Conservation (phyloP, 2,329 filamentous ascomycete species). For the Fonsecaea erecta region DNA sequence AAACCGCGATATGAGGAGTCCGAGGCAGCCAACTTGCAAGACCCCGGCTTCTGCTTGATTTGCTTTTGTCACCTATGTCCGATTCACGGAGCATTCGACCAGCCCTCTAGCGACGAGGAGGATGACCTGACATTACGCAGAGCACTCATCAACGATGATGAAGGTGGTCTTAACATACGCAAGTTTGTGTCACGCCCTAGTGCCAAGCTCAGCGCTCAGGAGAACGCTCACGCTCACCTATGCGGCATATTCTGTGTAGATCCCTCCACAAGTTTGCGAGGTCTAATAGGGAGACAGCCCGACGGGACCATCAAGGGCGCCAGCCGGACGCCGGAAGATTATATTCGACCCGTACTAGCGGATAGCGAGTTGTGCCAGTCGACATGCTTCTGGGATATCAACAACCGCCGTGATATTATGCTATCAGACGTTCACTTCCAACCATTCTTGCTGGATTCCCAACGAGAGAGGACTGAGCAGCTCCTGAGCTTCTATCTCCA, state of each 20-base stretch:
- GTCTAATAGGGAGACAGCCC: slow-evolving; percentile 21
- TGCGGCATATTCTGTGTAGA: slow-evolving; percentile 38
- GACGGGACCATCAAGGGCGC: slow-evolving; percentile 18
- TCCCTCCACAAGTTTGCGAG: slow-evolving; percentile 15
- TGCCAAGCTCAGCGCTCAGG: neutral
- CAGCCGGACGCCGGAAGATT: neutral
- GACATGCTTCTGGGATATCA: slow-evolving; percentile 34
- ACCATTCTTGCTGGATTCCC: slow-evolving; percentile 22
- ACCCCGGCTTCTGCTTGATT: slow-evolving; percentile 30
- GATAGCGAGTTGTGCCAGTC: slow-evolving; percentile 30
- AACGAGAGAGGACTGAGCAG: slow-evolving; percentile 23
- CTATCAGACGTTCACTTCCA: slow-evolving; percentile 22
- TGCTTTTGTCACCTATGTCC: slow-evolving; percentile 38
- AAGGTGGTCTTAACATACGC: slow-evolving; percentile 33
- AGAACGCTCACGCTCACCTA: slow-evolving; percentile 24
- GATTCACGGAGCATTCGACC: slow-evolving; percentile 35
- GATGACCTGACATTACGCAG: slow-evolving; percentile 26
- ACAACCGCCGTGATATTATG: slow-evolving; percentile 24
- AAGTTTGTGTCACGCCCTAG: slow-evolving; percentile 24
- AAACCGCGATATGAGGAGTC: slow-evolving; percentile 20
- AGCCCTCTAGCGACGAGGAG: slow-evolving; percentile 23
- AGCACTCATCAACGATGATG: slow-evolving; percentile 35
- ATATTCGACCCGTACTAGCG: slow-evolving; percentile 12
- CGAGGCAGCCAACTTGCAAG: neutral
- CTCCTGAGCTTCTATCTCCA: slow-evolving; percentile 32